Evolutionary conservation across 2,329 filamentous ascomycete genomes (phyloP).

Genomic region (Diaporthe eres): DNA sequence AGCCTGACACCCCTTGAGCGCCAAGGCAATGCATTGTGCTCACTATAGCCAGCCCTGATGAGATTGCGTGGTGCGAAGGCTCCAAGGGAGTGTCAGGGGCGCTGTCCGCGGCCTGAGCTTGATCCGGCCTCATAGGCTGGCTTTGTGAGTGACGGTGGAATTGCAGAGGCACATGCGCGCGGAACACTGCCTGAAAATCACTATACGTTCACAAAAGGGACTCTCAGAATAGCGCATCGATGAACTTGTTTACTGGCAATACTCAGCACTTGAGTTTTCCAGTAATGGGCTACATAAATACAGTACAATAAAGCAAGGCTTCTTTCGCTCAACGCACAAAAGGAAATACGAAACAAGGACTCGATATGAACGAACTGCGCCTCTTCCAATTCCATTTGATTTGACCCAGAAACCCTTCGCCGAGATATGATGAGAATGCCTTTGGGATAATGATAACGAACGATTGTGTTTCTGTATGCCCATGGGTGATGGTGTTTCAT

Average conservation of each 20-base stretch:
- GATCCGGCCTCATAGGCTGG: too few relatives aligned
- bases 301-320: slow-evolving; percentile 25
- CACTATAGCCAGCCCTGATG: not conserved
- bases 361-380: not conserved
- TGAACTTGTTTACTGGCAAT: slow-evolving; percentile 24
- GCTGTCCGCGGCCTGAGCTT: not conserved
- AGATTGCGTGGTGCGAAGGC: not conserved
- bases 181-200: not conserved
- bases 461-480: slow-evolving; percentile 1
- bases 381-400: slow-evolving; percentile 21
- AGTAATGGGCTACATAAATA: slow-evolving; percentile 11
- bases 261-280: slow-evolving; percentile 37
- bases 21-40: slow-evolving; percentile 10
- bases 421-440: slow-evolving; percentile 21
- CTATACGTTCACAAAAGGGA: not conserved
- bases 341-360: not conserved
- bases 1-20: slow-evolving; percentile 3
- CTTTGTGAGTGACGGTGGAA: not conserved
- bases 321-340: slow-evolving; percentile 17
- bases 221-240: not conserved
- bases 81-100: not conserved
- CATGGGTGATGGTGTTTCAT: not conserved
- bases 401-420: not conserved
- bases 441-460: slow-evolving; percentile 5
- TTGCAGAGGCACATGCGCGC: not conserved